These are phyloP conservation scores for Fusarium fracticaudum DNA, from an alignment of 2,329 filamentous ascomycete genomes.

Conservation along the genomic window DNA sequence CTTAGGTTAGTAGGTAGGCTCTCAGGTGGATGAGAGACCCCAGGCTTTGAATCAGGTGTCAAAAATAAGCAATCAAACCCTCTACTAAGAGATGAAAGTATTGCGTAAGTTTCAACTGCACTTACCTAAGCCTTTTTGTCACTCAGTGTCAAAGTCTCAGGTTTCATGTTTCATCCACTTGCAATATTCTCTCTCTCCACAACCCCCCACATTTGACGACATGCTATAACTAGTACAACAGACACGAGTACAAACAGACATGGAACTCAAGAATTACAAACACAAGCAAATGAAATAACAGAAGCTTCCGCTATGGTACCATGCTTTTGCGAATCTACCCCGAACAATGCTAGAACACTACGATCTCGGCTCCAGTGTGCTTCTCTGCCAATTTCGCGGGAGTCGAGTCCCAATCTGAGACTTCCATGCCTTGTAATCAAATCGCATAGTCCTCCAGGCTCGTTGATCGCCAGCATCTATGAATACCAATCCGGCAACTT, in stretches of 20 bases:
- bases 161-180: background rate
- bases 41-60: background rate
- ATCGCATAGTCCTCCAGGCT: background rate
- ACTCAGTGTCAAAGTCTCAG: background rate
- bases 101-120: background rate
- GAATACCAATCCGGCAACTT: background rate
- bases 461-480: background rate
- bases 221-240: background rate
- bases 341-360: background rate
- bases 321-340: background rate
- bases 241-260: background rate
- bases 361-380: background rate
- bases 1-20: too few species aligned
- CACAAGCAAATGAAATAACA: background rate
- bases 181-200: background rate
- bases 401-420: background rate
- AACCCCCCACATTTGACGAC: background rate
- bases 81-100: fast-evolving
- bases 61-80: background rate
- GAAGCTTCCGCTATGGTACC: background rate
- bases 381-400: background rate
- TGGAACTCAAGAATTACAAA: background rate
- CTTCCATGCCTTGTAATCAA: background rate
- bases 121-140: background rate
- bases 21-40: background rate